Evolutionary conservation across 768 basidiomycete genomes (phyloP).

Genomic region (Neoboletus brunneissimus): DNA sequence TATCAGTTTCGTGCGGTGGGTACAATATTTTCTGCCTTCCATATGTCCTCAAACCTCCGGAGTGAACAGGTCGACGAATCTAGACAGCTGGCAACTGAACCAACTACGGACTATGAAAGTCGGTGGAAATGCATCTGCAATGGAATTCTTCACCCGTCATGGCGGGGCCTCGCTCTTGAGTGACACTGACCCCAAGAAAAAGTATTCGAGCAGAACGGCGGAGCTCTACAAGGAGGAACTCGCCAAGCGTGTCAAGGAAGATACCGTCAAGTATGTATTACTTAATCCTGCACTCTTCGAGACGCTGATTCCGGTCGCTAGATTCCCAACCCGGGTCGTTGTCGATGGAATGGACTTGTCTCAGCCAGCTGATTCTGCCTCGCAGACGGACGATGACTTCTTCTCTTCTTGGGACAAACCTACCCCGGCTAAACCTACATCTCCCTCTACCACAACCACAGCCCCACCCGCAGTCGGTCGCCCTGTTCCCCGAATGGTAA

Average conservation of each 20-base stretch:
- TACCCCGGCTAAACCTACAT: conserved; percentile 47
- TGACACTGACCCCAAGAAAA: conserved; percentile 80
- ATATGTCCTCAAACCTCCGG: conserved; percentile 16
- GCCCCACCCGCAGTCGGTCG: conserved; percentile 62
- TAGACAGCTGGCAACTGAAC: conserved; percentile 88
- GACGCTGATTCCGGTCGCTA: conserved; percentile 29
- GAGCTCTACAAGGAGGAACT: conserved; percentile 93
- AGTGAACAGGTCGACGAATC: conserved; percentile 80
- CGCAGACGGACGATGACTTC: conserved; percentile 81
- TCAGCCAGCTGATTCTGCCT: conserved; percentile 38
- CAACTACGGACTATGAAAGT: conserved; percentile 97
- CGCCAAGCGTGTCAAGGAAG: conserved; percentile 73
- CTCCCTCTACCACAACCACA: conserved; percentile 49
- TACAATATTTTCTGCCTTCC: not conserved
- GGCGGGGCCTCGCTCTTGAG: conserved; percentile 69
- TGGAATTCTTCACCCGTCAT: conserved; percentile 87
- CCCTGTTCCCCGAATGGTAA: conserved; percentile 57
- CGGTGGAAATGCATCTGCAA: conserved; percentile 85
- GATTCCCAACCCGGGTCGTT: conserved; percentile 72
- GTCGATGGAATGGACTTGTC: conserved; percentile 75
- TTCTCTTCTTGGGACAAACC: conserved; percentile 97
- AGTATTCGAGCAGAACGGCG: conserved; percentile 82
- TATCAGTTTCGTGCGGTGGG: conserved; percentile 93
- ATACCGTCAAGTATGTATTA: conserved; percentile 55
- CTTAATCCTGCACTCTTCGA: not conserved